Evolutionary conservation across 1,284 basidiomycete species (phyloP).

Genomic region (Leccinum fallax): DNA sequence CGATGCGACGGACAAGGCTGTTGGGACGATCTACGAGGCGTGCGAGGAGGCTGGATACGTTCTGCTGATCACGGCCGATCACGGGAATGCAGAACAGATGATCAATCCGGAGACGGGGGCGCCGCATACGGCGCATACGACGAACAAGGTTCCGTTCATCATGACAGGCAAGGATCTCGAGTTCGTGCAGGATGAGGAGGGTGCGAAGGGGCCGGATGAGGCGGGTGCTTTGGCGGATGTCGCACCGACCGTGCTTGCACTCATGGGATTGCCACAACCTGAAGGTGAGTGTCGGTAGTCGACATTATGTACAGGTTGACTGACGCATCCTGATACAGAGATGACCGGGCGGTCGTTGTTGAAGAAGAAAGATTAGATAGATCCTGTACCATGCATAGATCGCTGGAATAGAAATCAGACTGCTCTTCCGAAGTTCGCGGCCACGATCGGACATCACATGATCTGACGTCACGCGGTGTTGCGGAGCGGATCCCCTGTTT

Average conservation of each 20-base stretch:
- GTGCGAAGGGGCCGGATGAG: constrained; percentile 44
- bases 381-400: constrained; percentile 15
- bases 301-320: background rate
- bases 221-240: constrained; percentile 84
- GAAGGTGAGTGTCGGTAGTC: constrained; percentile 45
- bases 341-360: constrained; percentile 34
- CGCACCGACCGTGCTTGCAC: constrained; percentile 80
- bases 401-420: background rate
- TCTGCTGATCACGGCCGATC: constrained; percentile 87
- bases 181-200: constrained; percentile 39
- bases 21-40: constrained; percentile 83
- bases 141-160: constrained; percentile 84
- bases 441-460: constrained; percentile 15
- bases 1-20: constrained; percentile 80
- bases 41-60: constrained; percentile 85
- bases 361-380: constrained; percentile 30
- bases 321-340: constrained; percentile 20
- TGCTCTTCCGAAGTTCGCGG: background rate
- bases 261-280: constrained; percentile 68
- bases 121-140: constrained; percentile 85
- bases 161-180: constrained; percentile 61
- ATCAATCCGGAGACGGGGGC: constrained; percentile 78
- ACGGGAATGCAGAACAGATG: constrained; percentile 94
- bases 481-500: background rate
- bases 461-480: constrained; percentile 20